These are phyloP conservation scores for Rhytidiadelphus loreus DNA, from an alignment of 225 moss, liverwort and hornwort genomes.

Conservation along the genomic window DNA sequence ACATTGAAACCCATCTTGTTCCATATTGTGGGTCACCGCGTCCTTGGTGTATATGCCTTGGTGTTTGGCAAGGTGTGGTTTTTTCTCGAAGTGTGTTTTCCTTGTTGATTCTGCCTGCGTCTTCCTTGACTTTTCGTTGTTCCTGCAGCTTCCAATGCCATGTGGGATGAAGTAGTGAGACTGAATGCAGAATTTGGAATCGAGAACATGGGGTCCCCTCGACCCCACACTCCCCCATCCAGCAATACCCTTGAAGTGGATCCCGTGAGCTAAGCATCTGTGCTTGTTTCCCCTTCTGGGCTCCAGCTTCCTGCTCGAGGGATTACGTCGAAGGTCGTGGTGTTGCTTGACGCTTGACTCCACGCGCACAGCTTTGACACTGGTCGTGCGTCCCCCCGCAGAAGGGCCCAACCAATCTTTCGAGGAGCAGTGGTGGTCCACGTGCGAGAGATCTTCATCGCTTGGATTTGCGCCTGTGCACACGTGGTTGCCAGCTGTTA, in stretches of 20 bases:
- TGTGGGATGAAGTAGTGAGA: slow-evolving; percentile 69
- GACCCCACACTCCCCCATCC: slow-evolving; percentile 56
- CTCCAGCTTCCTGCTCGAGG: not conserved
- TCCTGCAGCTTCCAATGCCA: slow-evolving; percentile 40
- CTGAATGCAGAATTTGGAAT: slow-evolving; percentile 52
- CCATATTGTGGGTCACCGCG: not conserved
- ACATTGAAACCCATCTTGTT: not conserved
- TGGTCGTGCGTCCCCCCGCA: not conserved
- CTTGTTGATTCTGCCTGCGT: not conserved
- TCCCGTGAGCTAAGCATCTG: slow-evolving; percentile 27
- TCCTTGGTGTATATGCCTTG: not conserved
- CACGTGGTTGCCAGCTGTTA: not conserved
- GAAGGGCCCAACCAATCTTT: not conserved
- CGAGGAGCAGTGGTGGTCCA: not conserved
- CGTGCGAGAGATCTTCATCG: not conserved
- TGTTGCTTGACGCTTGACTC: not conserved
- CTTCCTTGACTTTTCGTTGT: slow-evolving; percentile 23
- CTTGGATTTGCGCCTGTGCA: not conserved
- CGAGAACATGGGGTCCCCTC: slow-evolving; percentile 40
- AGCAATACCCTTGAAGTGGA: slow-evolving; percentile 30
- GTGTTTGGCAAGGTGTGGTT: not conserved
- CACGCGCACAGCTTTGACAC: not conserved
- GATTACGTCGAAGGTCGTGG: not conserved
- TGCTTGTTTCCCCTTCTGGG: not conserved
- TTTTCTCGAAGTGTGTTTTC: not conserved